Base-by-base conservation (phyloP, 2,329 filamentous ascomycete species). In the Fusarium sp. region DNA sequence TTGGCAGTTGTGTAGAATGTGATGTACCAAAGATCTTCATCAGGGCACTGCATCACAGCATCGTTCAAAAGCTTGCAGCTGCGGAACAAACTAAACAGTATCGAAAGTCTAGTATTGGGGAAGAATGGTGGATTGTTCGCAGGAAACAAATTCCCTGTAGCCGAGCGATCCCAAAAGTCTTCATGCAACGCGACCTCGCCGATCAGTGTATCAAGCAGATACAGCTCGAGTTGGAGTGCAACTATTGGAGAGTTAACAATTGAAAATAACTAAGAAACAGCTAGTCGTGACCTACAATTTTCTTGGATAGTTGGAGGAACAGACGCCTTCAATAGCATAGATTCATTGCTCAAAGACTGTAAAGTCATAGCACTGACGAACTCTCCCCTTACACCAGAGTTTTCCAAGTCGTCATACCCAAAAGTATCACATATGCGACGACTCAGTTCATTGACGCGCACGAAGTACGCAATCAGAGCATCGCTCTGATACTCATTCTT, bases 351-450 rank as follows among this genome's bases (percentile, higher is more conserved):
- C 7, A 62, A 2, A 6, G 48, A 43, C 6, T 62, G 59, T 10
- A 62, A 47, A 47, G 59, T 56, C 59, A 62, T 62, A 8, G 48
- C 41, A 17, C 59, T 62, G 9, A 62, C 49, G 15, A 62, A 43
- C 23, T 62, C 56, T 4, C 59, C 49, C 35, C 43, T 62, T 19
- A 56, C 25, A 0, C 30, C 48, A 3, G 59, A 55, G 8, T 62
- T 62, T 11, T 55, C 59, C 1, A 62, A n/a, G 4, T 62, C 59
- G 2, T 62, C 59, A 2, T 62, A 62, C 1, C 59, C 59, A 56
- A 62, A 62, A 0, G 56, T 62, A 8, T 62, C 59, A 2, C 41
- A 62, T 19, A 56, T 47, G 2, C 59, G 41, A 7, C 56, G 59
- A 1, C 56, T 41, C 2, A 62, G 1, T 19, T 62, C 59, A 6